phyloP scores from a whole-genome alignment of 2,329 filamentous ascomycete species.

The Calonectria pseudoturangicola region DNA sequence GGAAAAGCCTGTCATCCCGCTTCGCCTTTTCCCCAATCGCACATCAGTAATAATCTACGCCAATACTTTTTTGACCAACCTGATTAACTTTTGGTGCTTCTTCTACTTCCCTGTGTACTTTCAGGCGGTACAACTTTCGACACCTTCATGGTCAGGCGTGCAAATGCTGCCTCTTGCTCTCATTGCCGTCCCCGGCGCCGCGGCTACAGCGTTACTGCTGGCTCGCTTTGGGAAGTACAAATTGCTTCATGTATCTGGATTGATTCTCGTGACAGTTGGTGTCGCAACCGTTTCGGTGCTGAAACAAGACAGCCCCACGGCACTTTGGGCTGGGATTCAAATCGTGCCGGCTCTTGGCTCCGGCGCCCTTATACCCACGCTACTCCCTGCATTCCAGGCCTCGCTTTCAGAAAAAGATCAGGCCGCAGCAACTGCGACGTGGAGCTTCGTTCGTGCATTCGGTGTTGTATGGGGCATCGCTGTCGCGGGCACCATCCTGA shows the following conservation, averaged over 20 bases:
- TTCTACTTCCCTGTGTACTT: slow-evolving; percentile 69
- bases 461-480: slow-evolving; percentile 67
- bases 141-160: slow-evolving; percentile 58
- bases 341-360: slow-evolving; percentile 62
- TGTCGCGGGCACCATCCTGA: slow-evolving; percentile 65
- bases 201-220: slow-evolving; percentile 54
- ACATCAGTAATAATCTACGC: slow-evolving; percentile 48
- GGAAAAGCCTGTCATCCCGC: slow-evolving; percentile 50
- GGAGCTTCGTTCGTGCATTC: slow-evolving; percentile 65
- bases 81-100: slow-evolving; percentile 58
- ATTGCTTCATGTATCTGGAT: slow-evolving; percentile 60
- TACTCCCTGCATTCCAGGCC: slow-evolving; percentile 66
- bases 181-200: slow-evolving; percentile 54
- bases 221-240: slow-evolving; percentile 58
- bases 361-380: slow-evolving; percentile 64
- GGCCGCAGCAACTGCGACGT: slow-evolving; percentile 60
- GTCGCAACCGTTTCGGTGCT: slow-evolving; percentile 64
- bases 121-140: slow-evolving; percentile 61
- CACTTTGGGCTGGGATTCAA: slow-evolving; percentile 63
- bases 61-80: slow-evolving; percentile 48
- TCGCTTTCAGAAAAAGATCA: slow-evolving; percentile 58
- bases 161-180: slow-evolving; percentile 57
- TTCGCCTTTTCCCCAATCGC: slow-evolving; percentile 46
- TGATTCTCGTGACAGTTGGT: slow-evolving; percentile 61
- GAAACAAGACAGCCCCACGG: slow-evolving; percentile 54